Evolutionary conservation across 192 early-diverging fungal genomes (phyloP), one percentile per base, ranked within the genome.

Genomic region (Backusella tuberculispora): DNA sequence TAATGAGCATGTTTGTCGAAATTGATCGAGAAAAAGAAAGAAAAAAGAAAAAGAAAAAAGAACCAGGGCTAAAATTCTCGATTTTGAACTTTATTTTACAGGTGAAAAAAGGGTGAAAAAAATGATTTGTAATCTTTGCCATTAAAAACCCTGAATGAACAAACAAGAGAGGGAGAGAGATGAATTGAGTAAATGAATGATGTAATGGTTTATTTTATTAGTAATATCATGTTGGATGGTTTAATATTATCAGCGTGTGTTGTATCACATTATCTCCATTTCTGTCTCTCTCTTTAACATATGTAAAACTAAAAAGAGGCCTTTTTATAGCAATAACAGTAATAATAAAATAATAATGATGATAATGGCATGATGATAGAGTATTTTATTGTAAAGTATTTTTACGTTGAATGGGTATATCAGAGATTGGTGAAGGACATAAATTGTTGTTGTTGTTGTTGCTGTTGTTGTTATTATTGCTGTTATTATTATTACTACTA

Each of bases 391-490:
- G 40, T 9, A 43, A 17, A 12, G 38, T 43, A 40, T 67, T 66
- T 43, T 38, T 67, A 43, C 66, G 66, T 42, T 66, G 64, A 29
- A 41, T 66, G 64, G 64, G 64, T 66, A 66, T 66, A 42, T 66
- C 65, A 12, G 37, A n/a, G 15, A 17, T 17, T 10, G 65, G 65
- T 19, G 66, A 67, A 21, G 66, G 38, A 1, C 64, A 64, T 26
- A 24, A 6, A 19, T 53, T 53, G 7, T 21, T 17, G 1, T 53
- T 2, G 3, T 47, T 47, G 3, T 14, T 47, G 9, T 10, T 10
- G 46, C 12, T 47, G 46, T 47, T 17, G 1, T 53, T 2, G 3
- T 47, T 47, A 17, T 14, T 47, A 1, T 10, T 10, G 46, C 12
- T 47, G 46, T 47, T 9, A 46, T 9, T 46, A 46, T 6, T 47